A percentile compares a stretch with the other conserved stretches of the same genome.
phyloP scores from a whole-genome alignment of 1,284 basidiomycete species.

The Anthracocystis panici-leucophaei region DNA sequence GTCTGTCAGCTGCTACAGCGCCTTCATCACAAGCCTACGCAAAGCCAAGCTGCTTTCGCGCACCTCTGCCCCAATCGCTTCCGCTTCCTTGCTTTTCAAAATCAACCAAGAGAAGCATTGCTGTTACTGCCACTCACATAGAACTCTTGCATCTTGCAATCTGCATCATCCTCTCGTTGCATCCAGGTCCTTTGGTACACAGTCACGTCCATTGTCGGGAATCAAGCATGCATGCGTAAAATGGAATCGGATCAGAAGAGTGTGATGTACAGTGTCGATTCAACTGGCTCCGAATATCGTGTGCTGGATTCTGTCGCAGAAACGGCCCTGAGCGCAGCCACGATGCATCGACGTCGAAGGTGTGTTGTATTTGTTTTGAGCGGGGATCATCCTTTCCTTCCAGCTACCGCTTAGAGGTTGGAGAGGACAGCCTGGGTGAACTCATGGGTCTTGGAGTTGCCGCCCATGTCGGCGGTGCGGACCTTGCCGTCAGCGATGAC shows the following conservation, averaged over 20 bases:
- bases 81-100: conserved; percentile 20
- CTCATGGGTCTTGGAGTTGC: conserved; percentile 71
- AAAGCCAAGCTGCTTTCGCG: conserved; percentile 33
- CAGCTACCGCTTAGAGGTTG: conserved; percentile 47
- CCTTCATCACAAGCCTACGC: conserved; percentile 14
- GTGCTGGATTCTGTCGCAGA: background rate
- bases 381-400: background rate
- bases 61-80: conserved; percentile 28
- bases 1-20: background rate
- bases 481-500: conserved; percentile 90
- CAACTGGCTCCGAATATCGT: background rate
- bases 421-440: conserved; percentile 68
- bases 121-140: background rate
- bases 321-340: background rate
- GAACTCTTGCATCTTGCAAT: background rate
- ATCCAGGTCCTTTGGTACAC: conserved; percentile 6
- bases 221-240: conserved; percentile 46
- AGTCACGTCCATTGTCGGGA: conserved; percentile 16
- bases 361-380: background rate
- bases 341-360: conserved; percentile 23
- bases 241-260: conserved; percentile 19
- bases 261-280: conserved; percentile 41
- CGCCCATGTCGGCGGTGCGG: conserved; percentile 94
- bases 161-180: background rate
- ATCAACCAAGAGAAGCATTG: background rate